Conservation (phyloP, 2,329 filamentous ascomycete genomes). For the Aspergillus sclerotialis region DNA sequence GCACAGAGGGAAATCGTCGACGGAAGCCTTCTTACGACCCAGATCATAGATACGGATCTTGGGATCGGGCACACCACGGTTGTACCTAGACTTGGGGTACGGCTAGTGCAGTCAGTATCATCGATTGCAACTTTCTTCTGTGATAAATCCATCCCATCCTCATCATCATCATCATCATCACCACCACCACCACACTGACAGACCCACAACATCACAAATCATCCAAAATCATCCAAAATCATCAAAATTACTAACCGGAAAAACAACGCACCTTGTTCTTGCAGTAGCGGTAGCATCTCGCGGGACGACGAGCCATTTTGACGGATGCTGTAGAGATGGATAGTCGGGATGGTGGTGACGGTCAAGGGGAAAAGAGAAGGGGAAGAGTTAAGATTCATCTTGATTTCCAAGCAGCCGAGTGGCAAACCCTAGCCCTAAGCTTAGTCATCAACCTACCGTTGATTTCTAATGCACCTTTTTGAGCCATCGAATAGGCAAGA, state of each 20-base stretch:
- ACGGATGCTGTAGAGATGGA: conserved; percentile 46
- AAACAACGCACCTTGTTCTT: conserved; percentile 90
- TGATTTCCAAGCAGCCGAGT: conserved; percentile 40
- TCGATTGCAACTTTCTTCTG: conserved; percentile 13
- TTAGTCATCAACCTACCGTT: conserved; percentile 21
- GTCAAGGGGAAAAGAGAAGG: conserved; percentile 27
- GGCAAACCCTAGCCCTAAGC: conserved; percentile 38
- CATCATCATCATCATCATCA: conserved; percentile 3
- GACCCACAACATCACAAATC: conserved; percentile 8
- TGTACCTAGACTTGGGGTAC: conserved; percentile 99
- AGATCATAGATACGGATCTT: conserved; percentile 97
- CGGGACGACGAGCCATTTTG: conserved; percentile 99
- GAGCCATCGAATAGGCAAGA: conserved; percentile 1
- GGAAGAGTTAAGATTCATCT: conserved; percentile 22
- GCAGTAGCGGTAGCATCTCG: conserved; percentile 99
- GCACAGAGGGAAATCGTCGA: conserved; percentile 99
- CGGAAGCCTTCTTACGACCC: conserved; percentile 94
- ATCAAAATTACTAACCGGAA: conserved; percentile 12
- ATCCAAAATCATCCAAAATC: conserved; percentile 20
- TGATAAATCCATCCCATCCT: conserved; percentile 2
- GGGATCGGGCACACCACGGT: conserved; percentile 87
- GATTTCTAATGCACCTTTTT: too few species aligned
- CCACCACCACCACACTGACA: too few species aligned
- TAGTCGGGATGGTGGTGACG: conserved; percentile 27
- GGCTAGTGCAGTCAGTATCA: conserved; percentile 48